A percentile compares a stretch with the other conserved stretches of the same genome.
Conservation (phyloP, 2,329 filamentous ascomycete species). For the Hypoxylon sp. region DNA sequence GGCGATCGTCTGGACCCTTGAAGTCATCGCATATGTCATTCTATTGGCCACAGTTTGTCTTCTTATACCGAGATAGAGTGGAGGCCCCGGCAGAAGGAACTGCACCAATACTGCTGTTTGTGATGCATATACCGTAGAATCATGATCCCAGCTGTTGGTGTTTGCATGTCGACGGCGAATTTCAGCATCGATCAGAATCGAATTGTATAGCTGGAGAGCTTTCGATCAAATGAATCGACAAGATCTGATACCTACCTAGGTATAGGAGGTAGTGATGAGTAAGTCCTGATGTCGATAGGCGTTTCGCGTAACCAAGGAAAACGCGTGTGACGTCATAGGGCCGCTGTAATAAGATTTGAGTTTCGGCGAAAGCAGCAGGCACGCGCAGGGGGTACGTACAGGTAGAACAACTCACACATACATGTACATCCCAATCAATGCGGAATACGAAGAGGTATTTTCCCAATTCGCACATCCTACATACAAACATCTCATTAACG, state of each 20-base stretch:
- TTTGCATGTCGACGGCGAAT: conserved; percentile 6
- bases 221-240: conserved; percentile 2
- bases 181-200: conserved; percentile 12
- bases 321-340: conserved; percentile 35
- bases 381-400: conserved; percentile 25
- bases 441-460: not conserved
- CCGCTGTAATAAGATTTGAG: conserved; percentile 23
- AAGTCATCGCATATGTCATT: conserved; percentile 53
- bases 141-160: conserved; percentile 23
- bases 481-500: not conserved
- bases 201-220: conserved; percentile 6
- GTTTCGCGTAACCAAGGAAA: conserved; percentile 13
- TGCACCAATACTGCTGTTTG: conserved; percentile 20
- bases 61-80: conserved; percentile 32
- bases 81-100: conserved; percentile 25
- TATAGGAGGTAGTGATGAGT: not conserved
- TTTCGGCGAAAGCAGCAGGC: conserved; percentile 30
- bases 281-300: not conserved
- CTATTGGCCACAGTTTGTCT: conserved; percentile 45
- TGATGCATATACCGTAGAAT: conserved; percentile 11
- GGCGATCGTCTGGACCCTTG: conserved; percentile 50
- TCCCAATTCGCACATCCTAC: not conserved
- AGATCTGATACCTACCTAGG: too few species aligned
- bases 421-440: not conserved
- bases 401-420: conserved; percentile 17